Conservation (phyloP, 2,329 filamentous ascomycete species). For the Geosmithia flava region DNA sequence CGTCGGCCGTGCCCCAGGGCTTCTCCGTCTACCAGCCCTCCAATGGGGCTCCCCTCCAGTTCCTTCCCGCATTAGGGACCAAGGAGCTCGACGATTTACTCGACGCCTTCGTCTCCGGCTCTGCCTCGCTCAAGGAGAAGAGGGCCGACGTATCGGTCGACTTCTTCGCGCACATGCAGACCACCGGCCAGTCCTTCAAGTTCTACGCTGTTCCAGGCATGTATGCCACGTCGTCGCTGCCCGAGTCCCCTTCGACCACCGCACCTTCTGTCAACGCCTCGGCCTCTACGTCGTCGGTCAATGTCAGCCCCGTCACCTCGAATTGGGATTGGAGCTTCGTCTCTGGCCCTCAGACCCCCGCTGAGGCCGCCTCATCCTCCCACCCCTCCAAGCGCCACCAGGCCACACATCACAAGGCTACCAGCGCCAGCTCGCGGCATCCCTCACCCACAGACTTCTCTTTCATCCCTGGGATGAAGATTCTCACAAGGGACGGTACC, state of each 20-base stretch:
- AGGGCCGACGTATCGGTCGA: conserved; percentile 44
- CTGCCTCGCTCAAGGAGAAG: conserved; percentile 44
- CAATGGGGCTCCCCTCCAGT: conserved; percentile 45
- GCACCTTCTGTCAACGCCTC: conserved; percentile 27
- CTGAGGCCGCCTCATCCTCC: conserved; percentile 13
- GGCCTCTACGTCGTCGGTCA: conserved; percentile 31
- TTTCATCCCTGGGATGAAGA: conserved; percentile 50
- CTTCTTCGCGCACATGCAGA: conserved; percentile 40
- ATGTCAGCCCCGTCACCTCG: conserved; percentile 35
- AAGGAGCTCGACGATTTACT: conserved; percentile 49
- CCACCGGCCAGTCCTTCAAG: conserved; percentile 46
- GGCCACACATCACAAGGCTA: conserved; percentile 2
- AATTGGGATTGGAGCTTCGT: conserved; percentile 33
- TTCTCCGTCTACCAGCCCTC: conserved; percentile 49
- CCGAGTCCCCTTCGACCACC: conserved; percentile 30
- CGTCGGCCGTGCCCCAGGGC: conserved; percentile 22
- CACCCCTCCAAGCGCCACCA: conserved; percentile 13
- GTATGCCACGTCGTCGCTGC: conserved; percentile 3
- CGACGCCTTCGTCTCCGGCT: conserved; percentile 41
- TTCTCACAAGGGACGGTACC: conserved; percentile 49
- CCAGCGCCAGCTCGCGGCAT: conserved; percentile 11
- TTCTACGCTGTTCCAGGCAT: conserved; percentile 37
- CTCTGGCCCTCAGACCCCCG: conserved; percentile 15
- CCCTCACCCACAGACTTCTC: conserved; percentile 29
- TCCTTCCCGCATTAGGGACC: conserved; percentile 53